Base-by-base conservation (phyloP, 805 yeast genomes). In the Ogataea dorogensis region DNA sequence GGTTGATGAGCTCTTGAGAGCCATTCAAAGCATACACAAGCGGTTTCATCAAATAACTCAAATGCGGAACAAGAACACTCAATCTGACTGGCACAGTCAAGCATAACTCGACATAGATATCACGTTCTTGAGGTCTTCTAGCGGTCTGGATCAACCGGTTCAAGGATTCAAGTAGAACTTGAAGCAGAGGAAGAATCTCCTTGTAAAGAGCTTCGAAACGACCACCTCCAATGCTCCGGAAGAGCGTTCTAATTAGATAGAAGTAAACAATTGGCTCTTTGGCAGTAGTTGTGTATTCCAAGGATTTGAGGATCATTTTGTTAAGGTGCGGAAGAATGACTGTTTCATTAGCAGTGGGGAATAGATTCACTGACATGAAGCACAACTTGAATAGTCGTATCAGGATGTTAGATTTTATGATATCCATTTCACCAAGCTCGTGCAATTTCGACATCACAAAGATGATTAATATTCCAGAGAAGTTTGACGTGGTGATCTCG, bases 211-310 rank as follows among this genome's bases (percentile, higher is more conserved):
- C 79, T 59, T 93, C 99, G 57, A 93, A 91, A 40, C 98, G 70
- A 5, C 98, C 98, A 33, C 98, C 98, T 21, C 97, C 96, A 30
- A 93, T 89, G 52, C 95, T 85, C 59, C 98, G 72, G 68, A 93
- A 93, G 32, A 93, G 65, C 0, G 95, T 86, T 51, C 98, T 70
- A 15, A 93, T 82, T 49, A 93, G 68, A 50, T 88, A 85, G 45
- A 91, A 89, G 57, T 88, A 93, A 2, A 87, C 86, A 16, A 86
- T 70, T 5, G 98, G 98, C 54, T 91, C 96, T 47, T 85, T 83
- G 0, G 97, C 86, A 6, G 80, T 78, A 1, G 96, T 83, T 0
- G 96, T 79, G 36, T 77, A 70, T 40, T 80, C 79, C 56, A 93
- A 67, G 0, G 94, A 85, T 39, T 84, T 81, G 45, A 93, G 65